Conservation (phyloP, 139 green algal species). For the Medakamo hakoo region DNA sequence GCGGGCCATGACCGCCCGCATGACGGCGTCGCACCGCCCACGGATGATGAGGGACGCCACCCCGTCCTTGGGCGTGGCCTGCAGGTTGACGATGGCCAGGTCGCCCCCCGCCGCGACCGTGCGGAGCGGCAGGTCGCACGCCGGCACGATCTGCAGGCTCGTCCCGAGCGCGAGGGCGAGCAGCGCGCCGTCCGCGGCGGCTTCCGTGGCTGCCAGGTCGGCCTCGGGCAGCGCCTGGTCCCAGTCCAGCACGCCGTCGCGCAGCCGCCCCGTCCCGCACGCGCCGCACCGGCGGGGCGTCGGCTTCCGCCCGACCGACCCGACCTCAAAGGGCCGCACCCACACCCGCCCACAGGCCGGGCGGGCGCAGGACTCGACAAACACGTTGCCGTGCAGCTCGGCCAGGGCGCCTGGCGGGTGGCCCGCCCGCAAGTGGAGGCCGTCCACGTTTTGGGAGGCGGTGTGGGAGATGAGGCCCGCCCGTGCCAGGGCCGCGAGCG, state of each 20-base stretch:
- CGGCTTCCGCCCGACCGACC: slow-evolving; percentile 71
- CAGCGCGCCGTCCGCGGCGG: slow-evolving; percentile 34
- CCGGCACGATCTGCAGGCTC: slow-evolving; percentile 77
- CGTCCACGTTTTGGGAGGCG: slow-evolving; percentile 75
- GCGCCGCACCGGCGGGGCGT: slow-evolving; percentile 56
- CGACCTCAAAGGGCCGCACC: slow-evolving; percentile 84
- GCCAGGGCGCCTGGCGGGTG: slow-evolving; percentile 45
- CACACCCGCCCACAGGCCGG: slow-evolving; percentile 57
- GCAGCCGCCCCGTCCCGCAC: slow-evolving; percentile 39
- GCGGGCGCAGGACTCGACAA: slow-evolving; percentile 62
- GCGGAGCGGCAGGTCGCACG: slow-evolving; percentile 59
- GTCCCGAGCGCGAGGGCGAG: slow-evolving; percentile 71
- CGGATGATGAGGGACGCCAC: background rate
- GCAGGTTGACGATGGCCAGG: slow-evolving; percentile 82
- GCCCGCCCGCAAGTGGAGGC: slow-evolving; percentile 72
- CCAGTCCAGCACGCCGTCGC: slow-evolving; percentile 78
- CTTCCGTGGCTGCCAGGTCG: slow-evolving; percentile 56
- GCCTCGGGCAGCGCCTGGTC: slow-evolving; percentile 66
- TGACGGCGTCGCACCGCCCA: background rate
- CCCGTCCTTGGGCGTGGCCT: slow-evolving; percentile 38
- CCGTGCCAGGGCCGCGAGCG: slow-evolving; percentile 29
- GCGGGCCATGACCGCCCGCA: background rate
- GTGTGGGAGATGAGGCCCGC: slow-evolving; percentile 21
- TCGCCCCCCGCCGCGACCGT: slow-evolving; percentile 34
- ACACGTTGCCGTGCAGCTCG: slow-evolving; percentile 96